Percentiles rank a stretch among this genome's conserved stretches.
Evolutionary conservation across 2,329 filamentous ascomycete genomes (phyloP).

Genomic region (Xylaria sp.): DNA sequence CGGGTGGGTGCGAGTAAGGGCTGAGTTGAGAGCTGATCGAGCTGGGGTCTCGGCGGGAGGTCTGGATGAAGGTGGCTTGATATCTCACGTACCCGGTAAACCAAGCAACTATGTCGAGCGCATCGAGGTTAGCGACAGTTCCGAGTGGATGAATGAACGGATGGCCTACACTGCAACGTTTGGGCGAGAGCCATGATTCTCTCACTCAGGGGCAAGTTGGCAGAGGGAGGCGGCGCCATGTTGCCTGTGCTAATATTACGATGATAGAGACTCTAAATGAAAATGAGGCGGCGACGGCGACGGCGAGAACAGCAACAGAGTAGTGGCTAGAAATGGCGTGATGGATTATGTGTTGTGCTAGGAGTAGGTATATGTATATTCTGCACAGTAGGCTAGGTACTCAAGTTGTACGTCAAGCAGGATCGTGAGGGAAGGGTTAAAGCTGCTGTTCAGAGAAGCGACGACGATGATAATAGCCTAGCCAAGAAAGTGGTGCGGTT

Average conservation of each 20-base stretch:
- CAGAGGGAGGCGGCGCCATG: conserved; percentile 80
- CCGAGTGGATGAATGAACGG: background rate
- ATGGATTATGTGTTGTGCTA: conserved; percentile 3
- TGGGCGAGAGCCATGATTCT: conserved; percentile 82
- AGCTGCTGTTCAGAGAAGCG: conserved; percentile 24
- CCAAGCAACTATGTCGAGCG: conserved; percentile 72
- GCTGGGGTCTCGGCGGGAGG: conserved; percentile 7
- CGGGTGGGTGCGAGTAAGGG: conserved; percentile 3
- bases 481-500: conserved; percentile 22
- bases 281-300: conserved; percentile 16
- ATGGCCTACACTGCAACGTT: conserved; percentile 84
- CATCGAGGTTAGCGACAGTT: conserved; percentile 50
- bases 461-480: conserved; percentile 32
- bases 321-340: conserved; percentile 2
- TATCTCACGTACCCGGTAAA: conserved; percentile 75
- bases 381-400: conserved; percentile 8
- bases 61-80: conserved; percentile 16
- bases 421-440: conserved; percentile 8
- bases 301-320: conserved; percentile 1
- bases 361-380: background rate
- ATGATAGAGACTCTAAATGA: conserved; percentile 2
- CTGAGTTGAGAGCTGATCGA: conserved; percentile 14
- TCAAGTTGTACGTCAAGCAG: background rate
- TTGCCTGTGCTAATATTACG: conserved; percentile 31
- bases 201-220: conserved; percentile 76